Percentiles rank a stretch among this genome's conserved stretches.
phyloP scores from a whole-genome alignment of 768 basidiomycete species.

The Pulveroboletus sp. region DNA sequence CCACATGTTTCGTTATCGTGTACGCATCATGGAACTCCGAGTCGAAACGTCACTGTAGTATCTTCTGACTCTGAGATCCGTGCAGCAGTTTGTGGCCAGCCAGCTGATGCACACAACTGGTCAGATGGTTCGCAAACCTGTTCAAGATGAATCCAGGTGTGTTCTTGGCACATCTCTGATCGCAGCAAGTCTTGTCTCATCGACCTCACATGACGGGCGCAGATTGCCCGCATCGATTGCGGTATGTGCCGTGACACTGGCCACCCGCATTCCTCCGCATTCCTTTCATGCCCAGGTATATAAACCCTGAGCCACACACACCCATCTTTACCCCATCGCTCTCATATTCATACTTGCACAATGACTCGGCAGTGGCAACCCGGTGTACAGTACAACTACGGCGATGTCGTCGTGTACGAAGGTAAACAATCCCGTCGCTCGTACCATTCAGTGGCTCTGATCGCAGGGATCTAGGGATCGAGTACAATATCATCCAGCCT shows the following conservation, averaged over 20 bases:
- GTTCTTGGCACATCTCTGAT: too few species aligned
- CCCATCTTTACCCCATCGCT: slow-evolving; percentile 4
- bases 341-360: not conserved
- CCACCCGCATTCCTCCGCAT: slow-evolving; percentile 6
- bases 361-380: slow-evolving; percentile 60
- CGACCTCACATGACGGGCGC: not conserved
- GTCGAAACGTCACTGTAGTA: too few species aligned
- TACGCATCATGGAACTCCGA: too few species aligned
- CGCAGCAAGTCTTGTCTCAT: too few species aligned
- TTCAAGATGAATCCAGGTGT: too few species aligned
- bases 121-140: too few species aligned
- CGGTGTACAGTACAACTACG: slow-evolving; percentile 55
- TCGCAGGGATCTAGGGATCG: slow-evolving; percentile 33
- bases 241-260: not conserved
- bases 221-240: not conserved
- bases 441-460: slow-evolving; percentile 7
- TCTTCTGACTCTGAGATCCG: too few species aligned
- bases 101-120: too few species aligned
- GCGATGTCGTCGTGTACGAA: slow-evolving; percentile 54
- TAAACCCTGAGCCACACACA: slow-evolving; percentile 8
- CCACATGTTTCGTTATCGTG: too few species aligned
- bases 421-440: slow-evolving; percentile 34
- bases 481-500: slow-evolving; percentile 70
- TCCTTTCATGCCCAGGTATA: too few species aligned
- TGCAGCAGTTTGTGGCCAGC: too few species aligned